A percentile compares a stretch with the other conserved stretches of the same genome.
These are phyloP conservation scores for Pulveroboletus sp. DNA, from an alignment of 768 basidiomycete genomes.

Conservation along the genomic window DNA sequence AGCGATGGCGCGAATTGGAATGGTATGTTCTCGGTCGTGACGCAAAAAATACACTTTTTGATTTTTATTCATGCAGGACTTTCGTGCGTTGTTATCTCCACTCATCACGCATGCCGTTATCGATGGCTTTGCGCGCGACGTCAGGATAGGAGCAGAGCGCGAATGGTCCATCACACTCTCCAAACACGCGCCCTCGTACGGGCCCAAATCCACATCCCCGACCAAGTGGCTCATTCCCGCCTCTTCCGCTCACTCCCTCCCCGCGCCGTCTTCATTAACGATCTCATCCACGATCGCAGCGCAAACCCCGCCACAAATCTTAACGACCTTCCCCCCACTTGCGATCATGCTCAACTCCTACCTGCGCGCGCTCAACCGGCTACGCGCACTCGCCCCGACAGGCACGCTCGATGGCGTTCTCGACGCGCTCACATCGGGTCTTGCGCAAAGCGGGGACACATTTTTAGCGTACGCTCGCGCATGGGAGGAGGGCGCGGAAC, in stretches of 20 bases:
- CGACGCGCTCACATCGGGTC: constrained; percentile 46
- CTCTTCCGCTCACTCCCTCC: constrained; percentile 34
- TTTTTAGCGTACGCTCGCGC: constrained; percentile 46
- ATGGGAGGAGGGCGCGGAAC: constrained; percentile 33
- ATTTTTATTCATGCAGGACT: constrained; percentile 41
- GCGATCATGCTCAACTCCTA: constrained; percentile 73
- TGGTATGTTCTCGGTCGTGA: constrained; percentile 40
- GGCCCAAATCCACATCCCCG: constrained; percentile 30
- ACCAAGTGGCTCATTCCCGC: constrained; percentile 55
- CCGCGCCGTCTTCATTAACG: constrained; percentile 20
- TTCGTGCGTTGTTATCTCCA: constrained; percentile 64
- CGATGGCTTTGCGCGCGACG: constrained; percentile 49
- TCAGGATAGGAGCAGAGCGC: constrained; percentile 24
- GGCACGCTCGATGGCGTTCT: constrained; percentile 51
- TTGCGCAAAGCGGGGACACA: constrained; percentile 44
- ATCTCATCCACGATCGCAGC: constrained; percentile 33
- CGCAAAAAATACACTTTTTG: too few relatives aligned
- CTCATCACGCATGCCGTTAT: constrained; percentile 66
- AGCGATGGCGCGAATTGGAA: constrained; percentile 87
- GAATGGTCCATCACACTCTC: constrained; percentile 35
- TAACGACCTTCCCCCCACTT: constrained; percentile 74
- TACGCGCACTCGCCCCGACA: constrained; percentile 78
- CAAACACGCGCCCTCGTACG: constrained; percentile 13
- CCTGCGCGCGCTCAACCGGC: constrained; percentile 69
- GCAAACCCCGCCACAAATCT: constrained; percentile 67